Conservation (phyloP, 2,329 filamentous ascomycete genomes). For the Arthrobotrys sphaeroides region DNA sequence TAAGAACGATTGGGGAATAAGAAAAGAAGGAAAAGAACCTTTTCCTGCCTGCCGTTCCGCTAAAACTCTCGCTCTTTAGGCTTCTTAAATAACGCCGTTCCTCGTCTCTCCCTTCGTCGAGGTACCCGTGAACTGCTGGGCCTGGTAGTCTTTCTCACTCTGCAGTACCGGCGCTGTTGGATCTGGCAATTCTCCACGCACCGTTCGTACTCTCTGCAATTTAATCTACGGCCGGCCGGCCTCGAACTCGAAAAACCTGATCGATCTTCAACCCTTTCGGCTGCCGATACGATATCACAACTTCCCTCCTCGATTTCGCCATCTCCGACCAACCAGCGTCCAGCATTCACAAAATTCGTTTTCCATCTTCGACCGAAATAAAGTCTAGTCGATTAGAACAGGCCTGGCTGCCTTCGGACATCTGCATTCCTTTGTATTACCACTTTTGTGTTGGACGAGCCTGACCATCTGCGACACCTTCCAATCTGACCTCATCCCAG, state of each 20-base stretch:
- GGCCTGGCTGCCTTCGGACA: slow-evolving; percentile 29
- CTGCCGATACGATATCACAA: slow-evolving; percentile 28
- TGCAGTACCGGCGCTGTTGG: slow-evolving; percentile 1
- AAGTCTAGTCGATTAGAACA: background rate
- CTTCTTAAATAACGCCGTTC: slow-evolving; percentile 20
- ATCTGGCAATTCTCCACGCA: slow-evolving; percentile 29
- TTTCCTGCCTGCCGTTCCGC: too few relatives aligned
- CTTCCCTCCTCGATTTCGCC: slow-evolving; percentile 33
- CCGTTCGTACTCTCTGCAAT: background rate
- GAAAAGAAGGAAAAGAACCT: background rate
- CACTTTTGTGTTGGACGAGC: slow-evolving; percentile 3
- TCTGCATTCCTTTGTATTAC: background rate
- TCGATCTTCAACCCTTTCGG: background rate
- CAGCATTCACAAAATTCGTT: background rate
- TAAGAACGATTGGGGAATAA: background rate
- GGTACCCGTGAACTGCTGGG: background rate
- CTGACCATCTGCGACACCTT: slow-evolving; percentile 33
- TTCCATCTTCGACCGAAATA: background rate
- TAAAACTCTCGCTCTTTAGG: background rate
- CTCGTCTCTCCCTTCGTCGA: background rate
- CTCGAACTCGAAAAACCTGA: slow-evolving; percentile 22
- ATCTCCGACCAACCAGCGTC: slow-evolving; percentile 30
- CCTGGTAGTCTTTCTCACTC: background rate
- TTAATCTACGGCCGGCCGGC: background rate
- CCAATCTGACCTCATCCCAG: slow-evolving; percentile 32